Evolutionary conservation across 805 yeast genomes (phyloP).

Genomic region (Maudiozyma turicensis): DNA sequence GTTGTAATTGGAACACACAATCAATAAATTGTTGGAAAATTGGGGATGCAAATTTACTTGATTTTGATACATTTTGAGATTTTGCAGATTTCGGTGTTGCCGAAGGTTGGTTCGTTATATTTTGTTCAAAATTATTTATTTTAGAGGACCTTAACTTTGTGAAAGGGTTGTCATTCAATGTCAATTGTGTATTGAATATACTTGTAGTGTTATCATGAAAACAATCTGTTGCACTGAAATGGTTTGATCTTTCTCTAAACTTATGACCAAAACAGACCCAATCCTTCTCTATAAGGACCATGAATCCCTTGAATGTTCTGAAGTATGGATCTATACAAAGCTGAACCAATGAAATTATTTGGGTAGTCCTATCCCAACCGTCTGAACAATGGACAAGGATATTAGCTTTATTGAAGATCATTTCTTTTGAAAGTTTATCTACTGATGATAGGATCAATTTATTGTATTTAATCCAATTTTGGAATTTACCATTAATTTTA

Average conservation of each 20-base stretch:
- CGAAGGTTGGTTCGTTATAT: not conserved
- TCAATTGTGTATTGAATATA: not conserved
- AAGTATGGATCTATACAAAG: constrained; percentile 84
- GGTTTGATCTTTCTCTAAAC: constrained; percentile 76
- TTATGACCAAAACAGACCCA: constrained; percentile 94
- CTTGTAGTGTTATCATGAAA: constrained; percentile 33
- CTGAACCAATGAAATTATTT: constrained; percentile 73
- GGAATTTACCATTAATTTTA: constrained; percentile 29
- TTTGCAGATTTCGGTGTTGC: not conserved
- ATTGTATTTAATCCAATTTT: constrained; percentile 73
- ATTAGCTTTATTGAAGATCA: constrained; percentile 74
- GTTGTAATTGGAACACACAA: constrained; percentile 67
- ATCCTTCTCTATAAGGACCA: constrained; percentile 79
- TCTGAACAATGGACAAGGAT: constrained; percentile 89
- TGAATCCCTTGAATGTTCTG: constrained; percentile 82
- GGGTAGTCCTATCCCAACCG: constrained; percentile 98
- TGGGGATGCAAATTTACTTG: constrained; percentile 64
- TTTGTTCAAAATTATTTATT: too few species aligned
- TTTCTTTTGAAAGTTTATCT: constrained; percentile 68
- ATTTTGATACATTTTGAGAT: not conserved
- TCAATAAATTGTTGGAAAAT: constrained; percentile 91
- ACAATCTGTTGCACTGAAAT: constrained; percentile 46
- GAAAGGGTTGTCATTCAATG: not conserved
- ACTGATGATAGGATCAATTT: constrained; percentile 63
- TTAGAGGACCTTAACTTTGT: not conserved